Base-by-base conservation (phyloP, 164 flowering plant species). In the Dillenia turbinata region DNA sequence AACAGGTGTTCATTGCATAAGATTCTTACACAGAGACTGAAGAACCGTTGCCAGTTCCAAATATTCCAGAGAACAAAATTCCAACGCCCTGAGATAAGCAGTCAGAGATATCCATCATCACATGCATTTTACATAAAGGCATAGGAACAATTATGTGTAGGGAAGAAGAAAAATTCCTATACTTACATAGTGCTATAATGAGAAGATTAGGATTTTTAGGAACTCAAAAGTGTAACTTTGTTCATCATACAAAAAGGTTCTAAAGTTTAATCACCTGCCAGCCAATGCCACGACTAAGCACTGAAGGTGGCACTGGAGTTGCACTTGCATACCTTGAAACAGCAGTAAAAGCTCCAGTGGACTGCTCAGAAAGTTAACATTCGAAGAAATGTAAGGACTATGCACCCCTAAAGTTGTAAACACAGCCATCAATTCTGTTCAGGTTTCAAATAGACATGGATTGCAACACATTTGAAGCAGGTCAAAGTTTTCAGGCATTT, bases 291-390 rank as follows among this genome's bases (percentile, higher is more conserved):
- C 96, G 94, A 74, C 96, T 92, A 60, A 92, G 92, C 57, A 92
- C 59, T 49, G 98, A 82, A 59, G 92, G 96, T 60, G 98, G 98
- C 69, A 85, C 5, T 17, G 85, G 94, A 59, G 98, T 92, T 56
- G 98, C 96, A 82, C 96, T 89, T 13, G 96, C 89, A 76, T 77
- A 92, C 72, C 97, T 80, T 50, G 96, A 75, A 19, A 88, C 89
- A 16, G 96, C 96, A 70, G 83, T 72, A 75, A 83, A 91, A 14
- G 80, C 77, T 60, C 98, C 92, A 54, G 88, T 81, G 49, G 96
- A 85, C 97, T 87, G 90, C 67, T 62, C 62, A 51, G 50, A 46
- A 17, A 59, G 71, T 51, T 1, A 44, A 47, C 56, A 53, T 33
- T 33, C 5, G 40, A 33, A 33, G 40, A 33, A 33, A 4, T 33